Percentiles rank a stretch among this genome's conserved stretches.
Evolutionary conservation across 441 rosid genomes (phyloP).

Genomic region (Populus trichocarpa): DNA sequence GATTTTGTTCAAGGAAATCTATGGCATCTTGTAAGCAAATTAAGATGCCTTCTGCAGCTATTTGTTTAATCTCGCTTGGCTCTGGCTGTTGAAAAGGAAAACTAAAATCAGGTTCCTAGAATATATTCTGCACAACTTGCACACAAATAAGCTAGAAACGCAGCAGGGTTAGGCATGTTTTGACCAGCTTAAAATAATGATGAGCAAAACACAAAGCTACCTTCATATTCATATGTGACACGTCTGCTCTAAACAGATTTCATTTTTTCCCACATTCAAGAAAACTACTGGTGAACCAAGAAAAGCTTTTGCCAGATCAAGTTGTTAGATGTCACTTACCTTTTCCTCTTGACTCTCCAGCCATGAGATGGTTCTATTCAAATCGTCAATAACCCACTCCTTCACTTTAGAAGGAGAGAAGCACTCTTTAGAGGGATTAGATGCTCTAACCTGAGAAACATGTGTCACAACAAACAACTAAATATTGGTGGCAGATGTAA

Average conservation of each 20-base stretch:
- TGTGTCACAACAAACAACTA: constrained; percentile 11
- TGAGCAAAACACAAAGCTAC: neutral
- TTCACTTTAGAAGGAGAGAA: constrained; percentile 55
- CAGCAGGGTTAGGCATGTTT: neutral
- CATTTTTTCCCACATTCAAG: neutral
- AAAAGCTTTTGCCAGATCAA: neutral
- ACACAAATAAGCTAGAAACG: neutral
- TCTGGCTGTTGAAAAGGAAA: constrained; percentile 64
- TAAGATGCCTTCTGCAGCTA: constrained; percentile 87
- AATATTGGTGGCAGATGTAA: constrained; percentile 5
- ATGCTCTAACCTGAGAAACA: constrained; percentile 38
- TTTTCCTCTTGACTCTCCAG: constrained; percentile 82
- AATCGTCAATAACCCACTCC: constrained; percentile 77
- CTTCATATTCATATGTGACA: neutral
- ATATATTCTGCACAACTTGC: neutral
- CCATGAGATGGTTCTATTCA: constrained; percentile 72
- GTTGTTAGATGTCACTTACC: constrained; percentile 34
- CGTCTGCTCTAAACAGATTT: neutral
- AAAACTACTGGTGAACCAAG: too few relatives aligned
- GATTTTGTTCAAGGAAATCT: constrained; percentile 74
- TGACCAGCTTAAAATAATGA: neutral
- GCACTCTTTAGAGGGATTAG: constrained; percentile 28
- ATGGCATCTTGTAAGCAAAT: constrained; percentile 91
- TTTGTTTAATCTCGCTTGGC: constrained; percentile 66
- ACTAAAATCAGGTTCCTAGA: constrained; percentile 9